phyloP scores from a whole-genome alignment of 139 green algal genomes.

The Bryopsis sp. region DNA sequence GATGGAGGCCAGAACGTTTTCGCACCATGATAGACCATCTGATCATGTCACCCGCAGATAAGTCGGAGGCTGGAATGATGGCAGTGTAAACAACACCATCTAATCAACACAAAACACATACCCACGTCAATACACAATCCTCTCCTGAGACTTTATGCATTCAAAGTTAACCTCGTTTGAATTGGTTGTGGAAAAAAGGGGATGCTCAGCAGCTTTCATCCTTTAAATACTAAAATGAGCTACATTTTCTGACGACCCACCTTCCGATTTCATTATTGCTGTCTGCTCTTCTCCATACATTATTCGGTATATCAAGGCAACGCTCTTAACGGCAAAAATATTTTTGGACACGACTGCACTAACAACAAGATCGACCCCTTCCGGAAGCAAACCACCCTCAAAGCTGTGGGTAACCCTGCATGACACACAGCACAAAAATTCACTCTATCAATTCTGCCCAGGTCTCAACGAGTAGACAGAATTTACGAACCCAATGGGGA shows the following conservation, averaged over 20 bases:
- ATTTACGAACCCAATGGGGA: too few relatives aligned
- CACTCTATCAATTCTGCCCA: too few relatives aligned
- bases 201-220: too few relatives aligned
- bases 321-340: background rate
- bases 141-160: too few relatives aligned
- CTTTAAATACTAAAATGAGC: too few relatives aligned
- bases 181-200: too few relatives aligned
- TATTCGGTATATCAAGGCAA: slow-evolving; percentile 1
- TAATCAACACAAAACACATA: too few relatives aligned
- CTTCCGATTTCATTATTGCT: slow-evolving; percentile 9
- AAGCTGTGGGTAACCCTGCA: background rate
- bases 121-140: too few relatives aligned
- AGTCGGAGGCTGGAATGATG: slow-evolving; percentile 26
- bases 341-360: slow-evolving; percentile 5
- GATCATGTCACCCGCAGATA: slow-evolving; percentile 32
- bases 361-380: background rate
- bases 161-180: too few relatives aligned
- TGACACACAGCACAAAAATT: background rate
- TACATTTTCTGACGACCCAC: too few relatives aligned
- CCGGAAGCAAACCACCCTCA: background rate
- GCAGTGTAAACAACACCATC: slow-evolving; percentile 11
- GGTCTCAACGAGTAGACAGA: too few relatives aligned
- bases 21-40: slow-evolving; percentile 32
- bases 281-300: slow-evolving; percentile 2
- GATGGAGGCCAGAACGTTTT: slow-evolving; percentile 3